These are phyloP conservation scores for Russula compacta DNA, from an alignment of 768 basidiomycete species.

Conservation along the genomic window DNA sequence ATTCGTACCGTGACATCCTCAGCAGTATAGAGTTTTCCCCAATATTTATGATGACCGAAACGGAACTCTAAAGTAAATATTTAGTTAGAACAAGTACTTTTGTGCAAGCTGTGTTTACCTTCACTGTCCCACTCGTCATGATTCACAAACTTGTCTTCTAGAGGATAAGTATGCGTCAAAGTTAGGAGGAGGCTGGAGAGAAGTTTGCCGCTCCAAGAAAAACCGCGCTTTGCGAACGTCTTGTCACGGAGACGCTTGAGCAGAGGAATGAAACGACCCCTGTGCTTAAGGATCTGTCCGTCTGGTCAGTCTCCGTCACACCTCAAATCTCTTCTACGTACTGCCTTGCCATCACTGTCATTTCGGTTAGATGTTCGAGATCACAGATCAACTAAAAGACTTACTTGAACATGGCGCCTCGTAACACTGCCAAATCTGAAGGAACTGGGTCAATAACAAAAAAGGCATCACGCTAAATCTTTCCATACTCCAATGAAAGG, in stretches of 20 bases:
- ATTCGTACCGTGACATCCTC: slow-evolving; percentile 56
- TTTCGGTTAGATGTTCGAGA: neutral
- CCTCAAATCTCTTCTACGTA: slow-evolving; percentile 26
- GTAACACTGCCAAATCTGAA: slow-evolving; percentile 62
- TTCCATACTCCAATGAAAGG: slow-evolving; percentile 75
- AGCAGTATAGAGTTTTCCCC: slow-evolving; percentile 70
- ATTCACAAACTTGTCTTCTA: slow-evolving; percentile 77
- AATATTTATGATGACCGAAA: slow-evolving; percentile 57
- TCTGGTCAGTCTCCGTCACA: neutral
- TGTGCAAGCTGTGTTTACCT: slow-evolving; percentile 34
- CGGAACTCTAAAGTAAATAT: slow-evolving; percentile 45
- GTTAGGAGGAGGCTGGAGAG: slow-evolving; percentile 64
- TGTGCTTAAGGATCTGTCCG: slow-evolving; percentile 54
- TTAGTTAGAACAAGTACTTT: neutral
- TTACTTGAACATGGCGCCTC: slow-evolving; percentile 75
- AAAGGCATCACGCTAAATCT: neutral
- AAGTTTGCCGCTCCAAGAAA: slow-evolving; percentile 71
- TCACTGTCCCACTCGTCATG: slow-evolving; percentile 64
- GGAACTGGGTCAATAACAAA: slow-evolving; percentile 9
- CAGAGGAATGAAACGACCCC: slow-evolving; percentile 49
- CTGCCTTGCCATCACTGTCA: slow-evolving; percentile 45
- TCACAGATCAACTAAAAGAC: slow-evolving; percentile 23
- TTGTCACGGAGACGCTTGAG: slow-evolving; percentile 58
- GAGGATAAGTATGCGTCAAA: slow-evolving; percentile 70
- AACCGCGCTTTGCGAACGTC: slow-evolving; percentile 72